phyloP scores from a whole-genome alignment of 352 stramenopile species.

The Thalassiosira livingstoniorum region DNA sequence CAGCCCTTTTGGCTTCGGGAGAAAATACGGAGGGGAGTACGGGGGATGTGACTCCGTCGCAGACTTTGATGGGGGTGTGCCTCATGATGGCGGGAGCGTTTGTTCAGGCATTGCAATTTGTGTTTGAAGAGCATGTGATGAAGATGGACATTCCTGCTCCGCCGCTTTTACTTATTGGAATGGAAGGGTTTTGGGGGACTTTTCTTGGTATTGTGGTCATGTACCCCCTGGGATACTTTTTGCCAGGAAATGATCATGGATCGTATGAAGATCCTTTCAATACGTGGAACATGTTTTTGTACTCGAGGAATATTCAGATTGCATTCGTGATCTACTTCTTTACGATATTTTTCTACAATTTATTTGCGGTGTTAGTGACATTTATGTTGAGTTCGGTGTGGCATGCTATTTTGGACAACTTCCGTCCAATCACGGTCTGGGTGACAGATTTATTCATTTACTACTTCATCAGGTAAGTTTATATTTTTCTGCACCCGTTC shows the following conservation, averaged over 20 bases:
- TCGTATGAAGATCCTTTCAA: slow-evolving; percentile 92
- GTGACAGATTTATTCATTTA: slow-evolving; percentile 94
- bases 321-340: slow-evolving; percentile 90
- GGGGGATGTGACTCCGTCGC: slow-evolving; percentile 69
- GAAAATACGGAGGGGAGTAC: slow-evolving; percentile 77
- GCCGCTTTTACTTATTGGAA: slow-evolving; percentile 93
- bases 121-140: slow-evolving; percentile 98
- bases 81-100: slow-evolving; percentile 95
- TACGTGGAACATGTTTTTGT: slow-evolving; percentile 81
- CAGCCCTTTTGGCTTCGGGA: slow-evolving; percentile 88
- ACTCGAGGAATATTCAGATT: slow-evolving; percentile 75
- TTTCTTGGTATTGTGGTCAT: slow-evolving; percentile 92
- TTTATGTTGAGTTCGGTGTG: slow-evolving; percentile 96
- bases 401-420: slow-evolving; percentile 98
- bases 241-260: slow-evolving; percentile 93
- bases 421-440: slow-evolving; percentile 95
- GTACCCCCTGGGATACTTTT: slow-evolving; percentile 90
- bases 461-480: slow-evolving; percentile 95
- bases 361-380: slow-evolving; percentile 96
- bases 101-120: slow-evolving; percentile 95
- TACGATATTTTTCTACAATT: slow-evolving; percentile 95
- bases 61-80: slow-evolving; percentile 91
- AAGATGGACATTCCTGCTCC: slow-evolving; percentile 91
- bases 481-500: too few species aligned
- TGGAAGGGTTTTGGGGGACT: slow-evolving; percentile 96